Base-by-base conservation (phyloP, 306 rosid species). In the Trifolium pratense region DNA sequence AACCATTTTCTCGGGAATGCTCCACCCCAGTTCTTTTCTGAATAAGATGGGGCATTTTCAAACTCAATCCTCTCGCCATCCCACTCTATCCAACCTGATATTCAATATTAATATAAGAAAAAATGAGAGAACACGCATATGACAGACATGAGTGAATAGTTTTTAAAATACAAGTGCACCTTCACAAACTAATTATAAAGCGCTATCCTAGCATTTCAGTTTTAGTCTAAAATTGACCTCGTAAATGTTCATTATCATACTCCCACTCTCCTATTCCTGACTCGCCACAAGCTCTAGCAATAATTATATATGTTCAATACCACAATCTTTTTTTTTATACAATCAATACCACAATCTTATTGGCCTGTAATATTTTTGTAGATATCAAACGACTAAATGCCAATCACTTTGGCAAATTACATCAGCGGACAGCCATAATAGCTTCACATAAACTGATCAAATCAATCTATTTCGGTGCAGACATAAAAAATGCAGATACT, bases 51-150 rank as follows among this genome's bases (percentile, higher is more conserved):
- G 62, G 98, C 98, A 85, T 93, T 81, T 42, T 89, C 84, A 73
- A 93, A 93, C 83, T 93, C 98, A 75, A 86, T 78, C 84, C 90
- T 89, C 86, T 91, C 97, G 53, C 89, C 94, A 37, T 84, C 97
- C 98, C 98, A 93, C 89, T 93, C 98, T 78, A 93, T 93, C 98
- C 98, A 93, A 75, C 98, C 98, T 93, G 97, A 78, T 71, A 86
- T 82, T 78, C 79, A 84, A 71, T 85, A 48, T 43, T 78, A 18
- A 83, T 70, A 84, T 73, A 63, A 87, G 69, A 39, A 78, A 79
- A 83, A 16, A 45, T 45, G 70, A 73, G 75, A 37, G 64, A 31
- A 15, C 48, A 79, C 31, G 37, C 48, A 57, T 25, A 53, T 75
- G 56, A 18, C 17, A 59, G 43, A 62, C 56, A 73, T 34, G 67